Evolutionary conservation across 108 stramenopile genomes (phyloP).

Genomic region (Hondaea fermentalgiana): DNA sequence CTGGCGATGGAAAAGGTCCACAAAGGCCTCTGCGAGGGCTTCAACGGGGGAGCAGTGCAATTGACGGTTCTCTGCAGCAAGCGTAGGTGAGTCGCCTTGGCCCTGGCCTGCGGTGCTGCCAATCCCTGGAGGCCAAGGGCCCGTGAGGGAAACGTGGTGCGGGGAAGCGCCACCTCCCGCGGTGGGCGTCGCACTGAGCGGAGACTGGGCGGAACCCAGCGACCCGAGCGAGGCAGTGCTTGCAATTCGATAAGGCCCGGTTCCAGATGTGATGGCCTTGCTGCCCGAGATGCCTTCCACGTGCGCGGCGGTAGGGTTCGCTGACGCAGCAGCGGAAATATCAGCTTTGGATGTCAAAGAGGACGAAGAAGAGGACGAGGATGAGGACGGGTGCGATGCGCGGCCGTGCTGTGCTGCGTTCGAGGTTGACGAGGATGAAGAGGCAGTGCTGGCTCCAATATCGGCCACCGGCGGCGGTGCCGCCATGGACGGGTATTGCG

Average conservation of each 20-base stretch:
- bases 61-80: background rate
- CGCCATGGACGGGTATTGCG: too few species aligned
- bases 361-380: background rate
- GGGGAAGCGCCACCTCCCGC: background rate
- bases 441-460: too few species aligned
- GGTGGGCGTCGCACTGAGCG: background rate
- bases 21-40: background rate
- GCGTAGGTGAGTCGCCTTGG: background rate
- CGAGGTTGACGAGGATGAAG: too few species aligned
- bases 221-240: background rate
- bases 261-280: background rate
- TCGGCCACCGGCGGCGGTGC: too few species aligned
- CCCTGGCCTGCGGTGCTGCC: background rate
- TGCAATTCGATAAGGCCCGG: background rate
- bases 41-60: background rate
- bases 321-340: background rate
- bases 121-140: background rate
- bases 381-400: background rate
- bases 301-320: too few species aligned
- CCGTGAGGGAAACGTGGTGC: background rate
- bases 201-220: background rate
- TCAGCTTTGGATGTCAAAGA: background rate
- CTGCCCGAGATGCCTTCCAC: too few species aligned
- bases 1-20: background rate
- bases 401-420: too few species aligned